Evolutionary conservation across 2,329 filamentous ascomycete species (phyloP).

Genomic region (Sclerotinia trifoliorum): DNA sequence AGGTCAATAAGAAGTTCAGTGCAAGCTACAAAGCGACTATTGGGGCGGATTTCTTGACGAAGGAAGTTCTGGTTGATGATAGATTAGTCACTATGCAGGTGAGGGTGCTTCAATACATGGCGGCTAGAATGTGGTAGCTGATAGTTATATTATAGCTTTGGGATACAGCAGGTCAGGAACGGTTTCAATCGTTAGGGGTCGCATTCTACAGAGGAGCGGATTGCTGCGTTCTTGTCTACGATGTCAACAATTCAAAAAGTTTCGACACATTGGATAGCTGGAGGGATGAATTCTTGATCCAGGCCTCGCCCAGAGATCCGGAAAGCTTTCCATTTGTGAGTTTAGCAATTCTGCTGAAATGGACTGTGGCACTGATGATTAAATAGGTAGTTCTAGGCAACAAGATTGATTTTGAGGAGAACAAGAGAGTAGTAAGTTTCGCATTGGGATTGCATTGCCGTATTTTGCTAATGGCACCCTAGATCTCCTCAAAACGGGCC

Average conservation of each 20-base stretch:
- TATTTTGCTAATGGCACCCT: conserved; percentile 30
- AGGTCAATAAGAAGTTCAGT: conserved; percentile 99
- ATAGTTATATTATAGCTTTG: conserved; percentile 68
- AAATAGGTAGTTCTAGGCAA: conserved; percentile 90
- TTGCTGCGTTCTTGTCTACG: conserved; percentile 96
- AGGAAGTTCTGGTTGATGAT: conserved; percentile 96
- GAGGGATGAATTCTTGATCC: conserved; percentile 97
- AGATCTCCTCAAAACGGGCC: conserved; percentile 93
- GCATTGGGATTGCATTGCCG: neutral
- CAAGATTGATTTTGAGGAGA: conserved; percentile 98
- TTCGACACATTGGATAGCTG: conserved; percentile 98
- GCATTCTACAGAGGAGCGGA: conserved; percentile 97
- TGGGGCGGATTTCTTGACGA: conserved; percentile 96
- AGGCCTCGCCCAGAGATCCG: conserved; percentile 92
- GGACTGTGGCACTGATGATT: conserved; percentile 25
- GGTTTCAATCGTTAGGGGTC: conserved; percentile 94
- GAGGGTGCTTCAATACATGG: conserved; percentile 34
- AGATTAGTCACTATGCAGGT: conserved; percentile 98
- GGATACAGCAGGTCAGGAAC: conserved; percentile 96
- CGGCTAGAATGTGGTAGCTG: conserved; percentile 22
- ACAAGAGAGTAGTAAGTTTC: conserved; percentile 78
- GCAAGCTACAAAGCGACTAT: conserved; percentile 99
- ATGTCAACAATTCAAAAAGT: conserved; percentile 98
- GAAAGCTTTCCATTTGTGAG: conserved; percentile 96
- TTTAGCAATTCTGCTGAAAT: conserved; percentile 26